Evolutionary conservation across 768 basidiomycete genomes (phyloP).

Genomic region (Gelatoporia subvermispora): DNA sequence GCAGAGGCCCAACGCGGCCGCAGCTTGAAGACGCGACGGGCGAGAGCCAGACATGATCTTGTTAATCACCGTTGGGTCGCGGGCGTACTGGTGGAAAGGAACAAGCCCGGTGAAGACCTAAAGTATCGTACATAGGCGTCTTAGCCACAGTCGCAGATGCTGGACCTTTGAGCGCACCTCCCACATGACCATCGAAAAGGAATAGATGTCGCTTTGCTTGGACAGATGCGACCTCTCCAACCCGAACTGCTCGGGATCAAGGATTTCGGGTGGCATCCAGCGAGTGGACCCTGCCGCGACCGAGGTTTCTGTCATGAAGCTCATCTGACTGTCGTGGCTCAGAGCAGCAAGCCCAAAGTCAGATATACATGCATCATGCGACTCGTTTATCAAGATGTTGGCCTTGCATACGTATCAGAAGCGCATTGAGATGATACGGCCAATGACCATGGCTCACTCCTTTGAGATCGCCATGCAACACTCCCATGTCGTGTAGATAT

Average conservation of each 20-base stretch:
- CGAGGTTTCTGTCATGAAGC: no score
- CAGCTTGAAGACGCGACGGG: background rate
- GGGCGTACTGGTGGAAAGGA: background rate
- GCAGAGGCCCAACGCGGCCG: background rate
- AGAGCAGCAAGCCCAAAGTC: no score
- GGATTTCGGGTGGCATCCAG: constrained; percentile 1
- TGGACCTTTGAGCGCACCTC: no score
- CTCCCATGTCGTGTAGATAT: no score
- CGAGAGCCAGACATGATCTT: background rate
- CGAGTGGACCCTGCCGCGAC: background rate
- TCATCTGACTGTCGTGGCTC: no score
- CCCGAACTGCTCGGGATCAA: background rate
- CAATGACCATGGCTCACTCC: background rate
- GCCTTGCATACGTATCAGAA: background rate
- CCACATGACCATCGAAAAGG: constrained; percentile 5
- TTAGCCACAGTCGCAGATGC: background rate
- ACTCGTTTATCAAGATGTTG: no score
- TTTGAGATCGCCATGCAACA: no score
- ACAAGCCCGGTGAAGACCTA: constrained; percentile 2
- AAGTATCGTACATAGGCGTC: background rate
- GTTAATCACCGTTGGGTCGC: background rate
- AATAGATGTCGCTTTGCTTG: constrained; percentile 4
- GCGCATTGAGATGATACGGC: background rate
- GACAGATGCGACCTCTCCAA: background rate
- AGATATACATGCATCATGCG: no score